Evolutionary conservation across 352 stramenopile genomes (phyloP).

Genomic region (Phytophthora fragariae): DNA sequence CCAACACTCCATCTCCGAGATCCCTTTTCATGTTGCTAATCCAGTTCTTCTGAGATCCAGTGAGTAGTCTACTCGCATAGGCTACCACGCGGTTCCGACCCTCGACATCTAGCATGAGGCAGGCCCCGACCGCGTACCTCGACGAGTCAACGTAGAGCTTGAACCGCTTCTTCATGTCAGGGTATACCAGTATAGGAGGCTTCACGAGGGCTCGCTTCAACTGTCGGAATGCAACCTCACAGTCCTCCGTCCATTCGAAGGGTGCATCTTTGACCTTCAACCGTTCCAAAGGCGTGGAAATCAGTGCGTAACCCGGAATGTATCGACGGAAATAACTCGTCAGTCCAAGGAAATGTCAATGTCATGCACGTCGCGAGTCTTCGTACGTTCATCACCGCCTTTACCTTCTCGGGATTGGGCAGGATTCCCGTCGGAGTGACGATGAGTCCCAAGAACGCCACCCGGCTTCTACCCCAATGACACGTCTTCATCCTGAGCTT

Average conservation of each 20-base stretch:
- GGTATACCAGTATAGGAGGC: slow-evolving; percentile 5
- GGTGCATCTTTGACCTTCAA: slow-evolving; percentile 5
- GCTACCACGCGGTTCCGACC: not conserved
- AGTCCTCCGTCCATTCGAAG: not conserved
- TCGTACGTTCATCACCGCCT: slow-evolving; percentile 3
- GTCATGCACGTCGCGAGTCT: not conserved
- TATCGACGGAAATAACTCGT: too few species aligned
- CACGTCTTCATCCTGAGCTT: slow-evolving; percentile 20
- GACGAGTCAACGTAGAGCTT: slow-evolving; percentile 11
- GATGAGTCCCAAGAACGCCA: too few species aligned
- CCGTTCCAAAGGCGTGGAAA: not conserved
- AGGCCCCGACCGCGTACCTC: not conserved
- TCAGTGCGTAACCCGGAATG: too few species aligned
- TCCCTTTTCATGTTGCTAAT: too few species aligned
- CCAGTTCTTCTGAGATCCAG: too few species aligned
- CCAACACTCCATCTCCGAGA: too few species aligned
- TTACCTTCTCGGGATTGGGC: too few species aligned
- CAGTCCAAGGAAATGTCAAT: not conserved
- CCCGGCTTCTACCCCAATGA: not conserved
- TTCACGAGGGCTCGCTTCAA: not conserved
- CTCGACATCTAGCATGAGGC: slow-evolving; percentile 5
- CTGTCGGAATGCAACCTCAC: slow-evolving; percentile 2
- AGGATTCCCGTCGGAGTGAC: too few species aligned
- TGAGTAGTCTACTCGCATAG: not conserved
- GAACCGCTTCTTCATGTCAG: slow-evolving; percentile 3